A percentile compares a stretch with the other conserved stretches of the same genome.
Evolutionary conservation across 148 eudicot genomes (phyloP).

Genomic region (Linanthus parryae): DNA sequence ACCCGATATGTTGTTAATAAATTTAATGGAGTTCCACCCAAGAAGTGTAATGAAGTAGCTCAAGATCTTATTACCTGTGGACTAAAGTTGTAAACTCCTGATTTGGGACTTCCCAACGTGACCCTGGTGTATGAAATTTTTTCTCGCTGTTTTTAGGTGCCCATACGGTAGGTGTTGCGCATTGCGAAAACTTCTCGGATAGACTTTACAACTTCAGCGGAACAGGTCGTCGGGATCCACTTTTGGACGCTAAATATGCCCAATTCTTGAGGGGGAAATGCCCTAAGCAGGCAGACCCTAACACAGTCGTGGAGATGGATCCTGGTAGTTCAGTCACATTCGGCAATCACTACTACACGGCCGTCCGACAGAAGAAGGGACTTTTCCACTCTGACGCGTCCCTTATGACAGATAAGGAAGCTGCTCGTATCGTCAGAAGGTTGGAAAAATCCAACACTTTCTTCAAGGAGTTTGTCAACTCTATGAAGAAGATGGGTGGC

Average conservation of each 20-base stretch:
- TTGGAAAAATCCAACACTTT: neutral
- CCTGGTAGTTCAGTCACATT: conserved; percentile 32
- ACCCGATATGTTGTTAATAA: no score
- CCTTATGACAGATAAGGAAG: conserved; percentile 18
- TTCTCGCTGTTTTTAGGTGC: no score
- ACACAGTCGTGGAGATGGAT: conserved; percentile 37
- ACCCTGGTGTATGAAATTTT: no score
- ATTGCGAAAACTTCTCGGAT: no score
- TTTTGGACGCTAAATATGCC: conserved; percentile 20
- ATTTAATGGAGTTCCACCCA: no score
- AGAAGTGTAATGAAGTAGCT: no score
- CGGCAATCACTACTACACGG: conserved; percentile 27
- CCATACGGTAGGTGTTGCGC: no score
- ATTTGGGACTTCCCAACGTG: no score
- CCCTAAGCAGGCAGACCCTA: conserved; percentile 7
- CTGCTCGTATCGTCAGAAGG: neutral
- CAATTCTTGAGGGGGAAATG: conserved; percentile 28
- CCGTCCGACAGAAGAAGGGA: conserved; percentile 24
- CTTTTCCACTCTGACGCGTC: conserved; percentile 53
- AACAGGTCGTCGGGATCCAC: neutral
- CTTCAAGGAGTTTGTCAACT: conserved; percentile 13
- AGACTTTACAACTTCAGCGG: neutral
- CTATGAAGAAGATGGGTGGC: conserved; percentile 22
- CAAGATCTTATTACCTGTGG: no score
- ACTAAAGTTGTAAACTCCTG: no score